A percentile compares a stretch with the other conserved stretches of the same genome.
These are phyloP conservation scores for Brettanomyces nanus DNA, from an alignment of 805 yeast genomes.

Conservation along the genomic window DNA sequence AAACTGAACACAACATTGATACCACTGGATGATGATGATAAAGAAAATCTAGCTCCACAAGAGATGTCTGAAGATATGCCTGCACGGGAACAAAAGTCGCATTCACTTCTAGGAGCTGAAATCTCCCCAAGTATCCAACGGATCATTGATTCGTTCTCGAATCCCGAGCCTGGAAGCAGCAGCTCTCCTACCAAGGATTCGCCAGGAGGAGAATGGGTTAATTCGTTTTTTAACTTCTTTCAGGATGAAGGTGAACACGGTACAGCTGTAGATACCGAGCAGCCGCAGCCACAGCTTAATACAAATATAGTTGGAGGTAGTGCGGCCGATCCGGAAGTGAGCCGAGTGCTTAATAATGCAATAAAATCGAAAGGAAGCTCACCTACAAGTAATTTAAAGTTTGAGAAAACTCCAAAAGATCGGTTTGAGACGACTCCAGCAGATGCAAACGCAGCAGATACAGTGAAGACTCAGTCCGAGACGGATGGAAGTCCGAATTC, in stretches of 20 bases:
- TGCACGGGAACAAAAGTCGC: background rate
- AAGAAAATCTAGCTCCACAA: constrained; percentile 18
- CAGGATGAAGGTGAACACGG: constrained; percentile 20
- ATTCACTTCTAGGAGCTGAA: constrained; percentile 19
- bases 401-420: constrained; percentile 25
- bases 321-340: constrained; percentile 20
- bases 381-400: constrained; percentile 10
- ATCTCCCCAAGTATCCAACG: constrained; percentile 27
- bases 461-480: constrained; percentile 9
- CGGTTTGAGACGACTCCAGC: constrained; percentile 15
- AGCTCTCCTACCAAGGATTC: constrained; percentile 22
- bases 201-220: constrained; percentile 22
- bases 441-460: constrained; percentile 13
- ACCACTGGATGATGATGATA: constrained; percentile 34
- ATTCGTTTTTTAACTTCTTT: constrained; percentile 19
- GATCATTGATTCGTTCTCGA: constrained; percentile 25
- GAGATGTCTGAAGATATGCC: background rate
- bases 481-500: background rate
- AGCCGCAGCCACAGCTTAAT: constrained; percentile 1
- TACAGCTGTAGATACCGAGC: constrained; percentile 8
- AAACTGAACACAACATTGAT: constrained; percentile 47
- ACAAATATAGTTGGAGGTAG: background rate
- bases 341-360: constrained; percentile 12
- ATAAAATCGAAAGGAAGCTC: background rate
- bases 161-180: constrained; percentile 12